Percentiles rank a stretch among this genome's conserved stretches.
Conservation (phyloP, 768 basidiomycete genomes). For the Russula lepida region DNA sequence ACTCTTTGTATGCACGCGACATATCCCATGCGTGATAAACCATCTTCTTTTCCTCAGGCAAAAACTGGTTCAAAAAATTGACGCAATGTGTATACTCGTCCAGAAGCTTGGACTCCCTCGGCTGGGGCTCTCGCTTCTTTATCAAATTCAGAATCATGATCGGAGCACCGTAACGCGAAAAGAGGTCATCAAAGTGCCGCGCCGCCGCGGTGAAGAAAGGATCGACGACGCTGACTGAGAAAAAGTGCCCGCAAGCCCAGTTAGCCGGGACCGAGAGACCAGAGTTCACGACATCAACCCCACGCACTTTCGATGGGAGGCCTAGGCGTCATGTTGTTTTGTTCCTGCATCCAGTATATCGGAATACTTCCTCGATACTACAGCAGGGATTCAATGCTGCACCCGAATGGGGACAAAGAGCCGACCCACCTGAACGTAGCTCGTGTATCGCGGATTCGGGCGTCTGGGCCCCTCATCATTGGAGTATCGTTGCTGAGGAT, state of each 20-base stretch:
- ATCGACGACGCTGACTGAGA: slow-evolving; percentile 80
- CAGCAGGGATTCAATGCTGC: background rate
- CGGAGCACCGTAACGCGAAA: slow-evolving; percentile 82
- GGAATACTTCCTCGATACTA: slow-evolving; percentile 94
- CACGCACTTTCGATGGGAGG: slow-evolving; percentile 91
- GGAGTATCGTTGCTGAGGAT: slow-evolving; percentile 40
- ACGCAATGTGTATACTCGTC: slow-evolving; percentile 91
- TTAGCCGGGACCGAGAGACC: background rate
- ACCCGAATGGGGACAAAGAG: background rate
- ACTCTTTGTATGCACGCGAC: slow-evolving; percentile 92
- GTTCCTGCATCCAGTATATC: slow-evolving; percentile 94
- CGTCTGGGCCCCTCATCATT: slow-evolving; percentile 29
- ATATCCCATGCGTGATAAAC: slow-evolving; percentile 95
- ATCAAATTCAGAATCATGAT: slow-evolving; percentile 91
- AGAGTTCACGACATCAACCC: background rate
- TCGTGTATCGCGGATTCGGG: slow-evolving; percentile 83
- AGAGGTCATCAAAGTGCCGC: slow-evolving; percentile 85
- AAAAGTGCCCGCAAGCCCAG: background rate
- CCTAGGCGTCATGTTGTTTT: slow-evolving; percentile 78
- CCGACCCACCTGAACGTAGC: slow-evolving; percentile 75
- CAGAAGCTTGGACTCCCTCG: slow-evolving; percentile 83
- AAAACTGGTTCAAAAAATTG: slow-evolving; percentile 87
- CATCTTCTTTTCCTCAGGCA: slow-evolving; percentile 81
- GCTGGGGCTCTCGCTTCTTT: slow-evolving; percentile 71
- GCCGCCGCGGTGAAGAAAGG: slow-evolving; percentile 93